phyloP scores from a whole-genome alignment of 352 stramenopile genomes.

The Pythium biforme region DNA sequence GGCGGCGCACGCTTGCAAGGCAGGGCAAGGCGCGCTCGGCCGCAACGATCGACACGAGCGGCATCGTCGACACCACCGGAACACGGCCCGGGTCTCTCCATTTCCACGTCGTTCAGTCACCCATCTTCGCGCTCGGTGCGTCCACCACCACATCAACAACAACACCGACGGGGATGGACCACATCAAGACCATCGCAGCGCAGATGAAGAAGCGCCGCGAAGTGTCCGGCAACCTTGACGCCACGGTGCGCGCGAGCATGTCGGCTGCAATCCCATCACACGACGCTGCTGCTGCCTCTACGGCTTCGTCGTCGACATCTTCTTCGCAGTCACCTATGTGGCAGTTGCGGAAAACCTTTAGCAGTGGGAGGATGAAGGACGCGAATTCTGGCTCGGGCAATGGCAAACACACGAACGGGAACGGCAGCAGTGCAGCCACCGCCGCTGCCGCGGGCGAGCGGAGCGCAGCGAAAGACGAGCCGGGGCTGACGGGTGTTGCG shows the following conservation, averaged over 20 bases:
- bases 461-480: not conserved
- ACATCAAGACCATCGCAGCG: conserved; percentile 70
- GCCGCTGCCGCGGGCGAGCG: not conserved
- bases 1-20: conserved; percentile 31
- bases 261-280: conserved; percentile 5
- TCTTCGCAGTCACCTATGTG: not conserved
- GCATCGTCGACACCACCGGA: not conserved
- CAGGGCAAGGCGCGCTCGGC: conserved; percentile 52
- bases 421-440: not conserved
- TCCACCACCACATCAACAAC: not conserved
- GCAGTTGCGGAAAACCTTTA: conserved; percentile 14
- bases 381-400: not conserved
- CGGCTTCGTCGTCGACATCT: too few relatives aligned
- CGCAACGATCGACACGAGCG: conserved; percentile 62
- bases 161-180: conserved; percentile 34
- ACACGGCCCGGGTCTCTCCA: not conserved
- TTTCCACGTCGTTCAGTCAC: conserved; percentile 17
- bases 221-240: conserved; percentile 10
- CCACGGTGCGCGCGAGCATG: conserved; percentile 5
- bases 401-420: conserved; percentile 5
- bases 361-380: conserved; percentile 14
- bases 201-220: conserved; percentile 75
- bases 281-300: not conserved
- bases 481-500: conserved; percentile 45
- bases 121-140: conserved; percentile 13